Evolutionary conservation across 2,329 filamentous ascomycete genomes (phyloP), one percentile per base, ranked within the genome.

Genomic region (Cryphonectria japonica): DNA sequence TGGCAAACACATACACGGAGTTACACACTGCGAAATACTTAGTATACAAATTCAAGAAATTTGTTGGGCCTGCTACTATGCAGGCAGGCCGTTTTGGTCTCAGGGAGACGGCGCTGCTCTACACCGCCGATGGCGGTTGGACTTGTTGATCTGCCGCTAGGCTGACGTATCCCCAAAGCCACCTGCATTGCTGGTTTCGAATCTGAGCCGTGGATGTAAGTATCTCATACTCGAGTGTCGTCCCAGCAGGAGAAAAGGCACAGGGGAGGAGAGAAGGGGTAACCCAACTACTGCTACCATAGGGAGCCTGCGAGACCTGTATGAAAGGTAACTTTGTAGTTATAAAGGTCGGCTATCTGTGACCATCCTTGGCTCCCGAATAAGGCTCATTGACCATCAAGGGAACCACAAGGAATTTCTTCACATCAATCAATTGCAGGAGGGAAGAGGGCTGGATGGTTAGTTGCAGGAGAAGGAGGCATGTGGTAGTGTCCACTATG

Each of bases 81-180:
- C 29, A 59, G 29, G 29, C 54, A 59, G 29, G 19, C 54, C 29
- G 43, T 57, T 59, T 29, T 14, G 52, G 52, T 57, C n/a, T 26
- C 52, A 57, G 52, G n/a, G 13, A 41, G 13, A 34, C 22, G 50
- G 29, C 34, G 22, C 61, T 62, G 37, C 34, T 64, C 66, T 69
- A 71, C 71, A 72, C 71, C 71, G 71, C 71, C 69, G 61, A 68
- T 67, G 69, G 68, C 71, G 66, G 66, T 68, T 71, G 66, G 66
- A 61, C n/a, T 29, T 19, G 22, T 57, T 61, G 68, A 70, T 72
- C 65, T 65, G 32, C 61, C 34, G 52, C 43, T 72, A 66, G 61
- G 59, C 41, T 65, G 61, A 19, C 14, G 54, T 43, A 16, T 63
- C 32, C 39, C 41, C 46, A 64, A 65, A 57, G 62, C 71, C 3